Conservation (phyloP, 495 filamentous ascomycete species). For the Hypoxylon lenormandii region DNA sequence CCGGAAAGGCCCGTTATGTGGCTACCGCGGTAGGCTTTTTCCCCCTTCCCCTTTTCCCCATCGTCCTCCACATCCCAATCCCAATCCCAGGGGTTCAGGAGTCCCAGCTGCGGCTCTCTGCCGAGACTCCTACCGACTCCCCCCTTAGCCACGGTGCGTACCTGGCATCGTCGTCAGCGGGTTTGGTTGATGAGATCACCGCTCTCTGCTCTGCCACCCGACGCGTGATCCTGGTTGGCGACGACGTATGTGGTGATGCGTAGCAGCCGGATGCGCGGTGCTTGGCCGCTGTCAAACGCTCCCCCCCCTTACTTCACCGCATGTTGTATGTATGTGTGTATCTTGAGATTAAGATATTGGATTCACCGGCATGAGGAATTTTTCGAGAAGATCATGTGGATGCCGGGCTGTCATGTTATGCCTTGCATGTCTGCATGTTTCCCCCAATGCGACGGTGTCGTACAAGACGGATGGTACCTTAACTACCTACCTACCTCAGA, state of each 20-base stretch:
- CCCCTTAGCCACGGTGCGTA: slow-evolving; percentile 29
- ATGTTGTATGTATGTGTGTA: background rate
- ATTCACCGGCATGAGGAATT: too few relatives aligned
- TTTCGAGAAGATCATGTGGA: too few relatives aligned
- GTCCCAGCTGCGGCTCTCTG: slow-evolving; percentile 16
- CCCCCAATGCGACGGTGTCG: slow-evolving; percentile 3
- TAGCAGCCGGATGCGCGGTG: slow-evolving; percentile 1
- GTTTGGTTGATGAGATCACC: background rate
- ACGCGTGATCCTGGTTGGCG: slow-evolving; percentile 1
- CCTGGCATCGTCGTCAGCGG: slow-evolving; percentile 29
- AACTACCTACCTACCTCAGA: too few relatives aligned
- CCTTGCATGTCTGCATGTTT: slow-evolving; percentile 20
- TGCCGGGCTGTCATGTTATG: slow-evolving; percentile 3
- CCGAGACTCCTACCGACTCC: slow-evolving; percentile 11
- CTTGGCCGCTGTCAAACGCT: slow-evolving; percentile 28
- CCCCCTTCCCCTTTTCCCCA: background rate
- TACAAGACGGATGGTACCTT: background rate
- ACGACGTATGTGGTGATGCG: slow-evolving; percentile 30
- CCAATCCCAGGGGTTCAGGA: background rate
- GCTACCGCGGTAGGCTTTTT: slow-evolving; percentile 3
- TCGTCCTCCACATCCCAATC: slow-evolving; percentile 6
- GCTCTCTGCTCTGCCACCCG: background rate
- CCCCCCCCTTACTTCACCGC: too few relatives aligned
- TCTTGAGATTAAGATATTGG: too few relatives aligned
- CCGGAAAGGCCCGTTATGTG: slow-evolving; percentile 30